Evolutionary conservation across 2,329 filamentous ascomycete genomes (phyloP).

Genomic region (Aspergillus brasiliensis): DNA sequence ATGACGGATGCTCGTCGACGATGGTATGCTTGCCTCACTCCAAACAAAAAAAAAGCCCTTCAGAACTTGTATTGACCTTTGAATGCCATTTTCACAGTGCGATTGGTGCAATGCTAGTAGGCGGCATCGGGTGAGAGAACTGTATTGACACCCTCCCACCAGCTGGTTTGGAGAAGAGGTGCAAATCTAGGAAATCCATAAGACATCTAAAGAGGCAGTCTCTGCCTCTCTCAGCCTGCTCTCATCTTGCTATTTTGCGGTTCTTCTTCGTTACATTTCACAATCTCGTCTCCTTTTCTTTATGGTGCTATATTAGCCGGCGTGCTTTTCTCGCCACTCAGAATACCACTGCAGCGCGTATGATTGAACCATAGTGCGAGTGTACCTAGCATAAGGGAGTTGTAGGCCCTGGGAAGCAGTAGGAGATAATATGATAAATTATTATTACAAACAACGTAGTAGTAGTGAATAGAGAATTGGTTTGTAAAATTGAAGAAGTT

Average conservation of each 20-base stretch:
- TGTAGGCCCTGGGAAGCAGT: too few relatives aligned
- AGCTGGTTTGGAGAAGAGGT: neutral
- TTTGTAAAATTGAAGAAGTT: neutral
- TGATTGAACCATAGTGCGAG: neutral
- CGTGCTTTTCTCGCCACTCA: neutral
- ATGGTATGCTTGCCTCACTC: slow-evolving; percentile 36
- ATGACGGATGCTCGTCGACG: slow-evolving; percentile 74
- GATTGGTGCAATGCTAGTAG: slow-evolving; percentile 48
- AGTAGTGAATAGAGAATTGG: too few relatives aligned
- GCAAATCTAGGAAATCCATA: neutral
- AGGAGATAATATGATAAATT: neutral
- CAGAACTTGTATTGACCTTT: neutral
- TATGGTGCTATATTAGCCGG: neutral
- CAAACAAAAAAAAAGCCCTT: neutral
- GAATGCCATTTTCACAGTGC: slow-evolving; percentile 32
- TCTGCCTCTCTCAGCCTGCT: too few relatives aligned
- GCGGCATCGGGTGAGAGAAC: slow-evolving; percentile 35
- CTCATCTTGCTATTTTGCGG: too few relatives aligned
- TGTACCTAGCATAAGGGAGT: too few relatives aligned
- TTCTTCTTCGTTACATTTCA: too few relatives aligned
- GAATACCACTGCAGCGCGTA: slow-evolving; percentile 3
- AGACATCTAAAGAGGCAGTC: too few relatives aligned
- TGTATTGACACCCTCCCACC: slow-evolving; percentile 21
- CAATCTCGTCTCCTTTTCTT: neutral
- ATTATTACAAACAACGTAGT: neutral